Percentiles rank a stretch among this genome's conserved stretches.
These are phyloP conservation scores for Hyparrhenia diplandra DNA, from an alignment of 176 grass and related monocot species.

Conservation along the genomic window DNA sequence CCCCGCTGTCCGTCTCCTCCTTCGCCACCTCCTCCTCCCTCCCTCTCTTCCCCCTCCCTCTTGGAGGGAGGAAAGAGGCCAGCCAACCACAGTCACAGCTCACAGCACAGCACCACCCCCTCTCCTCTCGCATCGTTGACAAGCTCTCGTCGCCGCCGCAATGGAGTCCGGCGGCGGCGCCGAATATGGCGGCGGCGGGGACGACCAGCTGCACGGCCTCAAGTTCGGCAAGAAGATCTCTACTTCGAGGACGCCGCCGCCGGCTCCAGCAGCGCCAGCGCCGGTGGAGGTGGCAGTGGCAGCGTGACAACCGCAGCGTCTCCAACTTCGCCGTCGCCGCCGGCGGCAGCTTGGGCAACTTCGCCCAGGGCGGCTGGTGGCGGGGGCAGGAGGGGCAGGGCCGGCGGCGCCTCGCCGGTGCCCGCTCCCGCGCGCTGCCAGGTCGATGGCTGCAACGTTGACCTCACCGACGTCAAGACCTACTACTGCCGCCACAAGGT, in stretches of 20 bases:
- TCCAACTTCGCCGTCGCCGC: not conserved
- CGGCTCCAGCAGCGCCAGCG: not conserved
- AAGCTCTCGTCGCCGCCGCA: not conserved
- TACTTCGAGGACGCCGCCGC: slow-evolving; percentile 77
- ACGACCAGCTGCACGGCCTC: slow-evolving; percentile 56
- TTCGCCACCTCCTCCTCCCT: slow-evolving; percentile 17
- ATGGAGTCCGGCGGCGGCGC: slow-evolving; percentile 29
- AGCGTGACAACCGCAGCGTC: not conserved
- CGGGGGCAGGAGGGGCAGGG: slow-evolving; percentile 53
- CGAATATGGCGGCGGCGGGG: slow-evolving; percentile 2
- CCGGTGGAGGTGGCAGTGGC: not conserved
- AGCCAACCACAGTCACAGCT: not conserved
- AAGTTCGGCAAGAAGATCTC: slow-evolving; percentile 99
- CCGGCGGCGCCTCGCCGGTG: slow-evolving; percentile 10
- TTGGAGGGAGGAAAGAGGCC: slow-evolving; percentile 30
- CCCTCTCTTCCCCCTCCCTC: slow-evolving; percentile 32
- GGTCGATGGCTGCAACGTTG: slow-evolving; percentile 85
- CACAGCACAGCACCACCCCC: not conserved
- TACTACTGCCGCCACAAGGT: slow-evolving; percentile 97
- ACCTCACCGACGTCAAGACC: slow-evolving; percentile 64
- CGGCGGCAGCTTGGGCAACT: no score
- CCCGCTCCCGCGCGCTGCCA: slow-evolving; percentile 61
- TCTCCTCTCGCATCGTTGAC: not conserved
- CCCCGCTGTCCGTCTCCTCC: not conserved
- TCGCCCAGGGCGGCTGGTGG: slow-evolving; percentile 8